Base-by-base conservation (phyloP, 257 asterid species). In the Przewalskia tangutica region DNA sequence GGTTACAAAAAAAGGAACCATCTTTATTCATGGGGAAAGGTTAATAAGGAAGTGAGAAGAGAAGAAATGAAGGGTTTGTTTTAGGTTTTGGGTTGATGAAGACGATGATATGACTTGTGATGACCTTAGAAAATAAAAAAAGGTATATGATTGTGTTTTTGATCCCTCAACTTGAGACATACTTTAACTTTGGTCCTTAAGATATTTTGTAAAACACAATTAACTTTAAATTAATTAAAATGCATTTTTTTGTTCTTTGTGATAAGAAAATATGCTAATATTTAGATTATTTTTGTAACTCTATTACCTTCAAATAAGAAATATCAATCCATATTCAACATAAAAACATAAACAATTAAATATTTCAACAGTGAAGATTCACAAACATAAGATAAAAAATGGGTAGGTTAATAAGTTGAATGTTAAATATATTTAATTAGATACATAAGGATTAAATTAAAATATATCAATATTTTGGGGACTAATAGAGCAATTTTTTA, bases 71-170 rank as follows among this genome's bases (percentile, higher is more conserved):
- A 20, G 82, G 27, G 11, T 70, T 66, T 66, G 38, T 50, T 66
- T 38, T 66, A 12, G 18, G 18, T 64, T 64, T 60, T 81, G 83
- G 66, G 87, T 64, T 55, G 89, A 79, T 27, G 86, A 71, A 48
- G 86, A 80, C 46, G 90, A 76, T 80, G 88, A 84, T 38, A 50
- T 75, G 79, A 71, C 56, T 12, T 42, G 18, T 70, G 77, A 70
- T 77, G 86, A 85, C 85, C 86, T 89, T 86, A 85, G 93, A 91
- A 88, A 86, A 90, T 87, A 88, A 87, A 8, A 71, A 71, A 11
- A 4, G 42, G 0, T 3, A 38, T 7, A 68, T 46, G 4, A 20
- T 71, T 71, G 7, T 71, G 5, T 42, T 12, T 71, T 12, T 71
- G 7, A 71, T 48, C 79, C 79, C 79, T 50, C 58, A 71, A 46